phyloP scores from a whole-genome alignment of 2,329 filamentous ascomycete species.

The Amauroascus verrucosus region DNA sequence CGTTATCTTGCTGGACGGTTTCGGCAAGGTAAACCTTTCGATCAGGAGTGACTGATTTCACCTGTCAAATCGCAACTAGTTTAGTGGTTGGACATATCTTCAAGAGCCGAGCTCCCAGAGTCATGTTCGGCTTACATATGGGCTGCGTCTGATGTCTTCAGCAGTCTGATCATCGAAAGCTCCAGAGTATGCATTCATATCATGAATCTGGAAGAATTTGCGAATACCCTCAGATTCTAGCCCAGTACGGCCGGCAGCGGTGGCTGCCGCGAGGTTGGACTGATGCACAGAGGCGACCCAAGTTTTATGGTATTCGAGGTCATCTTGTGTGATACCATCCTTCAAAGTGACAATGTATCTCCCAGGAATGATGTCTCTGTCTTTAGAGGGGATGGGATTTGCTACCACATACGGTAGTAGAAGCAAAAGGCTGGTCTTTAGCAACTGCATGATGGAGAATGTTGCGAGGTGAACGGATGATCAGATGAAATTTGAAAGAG shows the following conservation, averaged over 20 bases:
- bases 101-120: neutral
- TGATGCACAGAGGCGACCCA: conserved; percentile 9
- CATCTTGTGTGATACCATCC: conserved; percentile 7
- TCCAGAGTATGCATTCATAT: conserved; percentile 10
- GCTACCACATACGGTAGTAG: conserved; percentile 6
- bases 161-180: conserved; percentile 8
- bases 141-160: conserved; percentile 8
- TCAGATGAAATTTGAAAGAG: no score
- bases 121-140: conserved; percentile 7
- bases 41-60: neutral
- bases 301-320: conserved; percentile 4
- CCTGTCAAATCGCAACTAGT: no score
- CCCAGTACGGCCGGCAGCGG: neutral
- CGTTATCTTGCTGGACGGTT: neutral
- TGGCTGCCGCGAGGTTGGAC: conserved; percentile 6
- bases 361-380: conserved; percentile 10
- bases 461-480: no score
- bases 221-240: conserved; percentile 10
- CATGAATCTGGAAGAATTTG: conserved; percentile 11
- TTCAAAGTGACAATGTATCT: conserved; percentile 13
- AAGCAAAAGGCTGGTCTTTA: neutral
- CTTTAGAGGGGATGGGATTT: neutral
- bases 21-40: conserved; percentile 7
- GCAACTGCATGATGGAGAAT: conserved; percentile 2
- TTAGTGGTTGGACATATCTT: neutral